Percentiles rank a stretch among this genome's conserved stretches.
Evolutionary conservation across 768 basidiomycete genomes (phyloP).

Genomic region (Collybia mongolica): DNA sequence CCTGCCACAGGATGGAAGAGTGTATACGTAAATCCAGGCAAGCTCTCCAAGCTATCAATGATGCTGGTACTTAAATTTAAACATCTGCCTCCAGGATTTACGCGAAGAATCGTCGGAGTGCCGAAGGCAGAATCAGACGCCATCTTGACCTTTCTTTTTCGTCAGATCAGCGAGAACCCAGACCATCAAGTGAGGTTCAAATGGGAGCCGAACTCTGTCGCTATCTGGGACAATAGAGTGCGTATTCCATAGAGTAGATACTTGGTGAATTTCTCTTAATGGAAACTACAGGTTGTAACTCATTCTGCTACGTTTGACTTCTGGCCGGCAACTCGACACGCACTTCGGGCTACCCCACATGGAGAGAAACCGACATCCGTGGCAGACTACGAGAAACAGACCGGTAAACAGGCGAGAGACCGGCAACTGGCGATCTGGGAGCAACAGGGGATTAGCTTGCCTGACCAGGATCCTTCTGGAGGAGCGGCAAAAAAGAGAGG

Average conservation of each 20-base stretch:
- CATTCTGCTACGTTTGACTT: conserved; percentile 85
- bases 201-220: conserved; percentile 75
- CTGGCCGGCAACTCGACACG: conserved; percentile 76
- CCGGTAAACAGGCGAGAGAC: conserved; percentile 71
- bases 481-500: conserved; percentile 41
- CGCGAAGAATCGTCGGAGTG: conserved; percentile 72
- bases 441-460: conserved; percentile 52
- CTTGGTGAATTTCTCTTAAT: background rate
- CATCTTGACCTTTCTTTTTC: conserved; percentile 69
- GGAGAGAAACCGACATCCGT: conserved; percentile 80
- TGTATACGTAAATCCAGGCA: conserved; percentile 77
- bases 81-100: conserved; percentile 54
- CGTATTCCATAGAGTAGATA: conserved; percentile 13
- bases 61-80: conserved; percentile 1
- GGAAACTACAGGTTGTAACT: conserved; percentile 56
- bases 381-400: conserved; percentile 60
- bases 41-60: background rate
- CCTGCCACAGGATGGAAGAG: conserved; percentile 86
- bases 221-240: conserved; percentile 88
- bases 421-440: conserved; percentile 72
- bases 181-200: conserved; percentile 77
- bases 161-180: conserved; percentile 64
- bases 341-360: conserved; percentile 78
- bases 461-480: conserved; percentile 22
- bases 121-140: conserved; percentile 83